Base-by-base conservation (phyloP, 108 stramenopile species). In the Stephanodiscus triporus region DNA sequence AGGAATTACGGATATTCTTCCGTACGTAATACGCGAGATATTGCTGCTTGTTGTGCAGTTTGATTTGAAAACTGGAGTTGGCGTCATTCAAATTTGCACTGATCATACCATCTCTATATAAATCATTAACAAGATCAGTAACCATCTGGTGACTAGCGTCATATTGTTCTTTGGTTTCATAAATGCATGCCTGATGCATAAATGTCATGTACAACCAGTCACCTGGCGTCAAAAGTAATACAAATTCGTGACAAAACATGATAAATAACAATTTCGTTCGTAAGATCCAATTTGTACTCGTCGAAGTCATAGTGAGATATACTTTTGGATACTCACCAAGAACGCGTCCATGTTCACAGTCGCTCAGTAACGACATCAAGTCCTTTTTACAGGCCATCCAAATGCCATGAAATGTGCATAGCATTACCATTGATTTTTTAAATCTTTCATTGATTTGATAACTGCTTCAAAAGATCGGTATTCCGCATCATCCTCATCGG, bases 401-500 rank as follows among this genome's bases (percentile, higher is more conserved):
- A 1, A 70, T 27, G 16, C 58, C 70, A 20, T 70, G 70, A 20
- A 70, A 70, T 6, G 13, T 19, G 19, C 70, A 70, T 14, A 70
- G 45, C 40, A 59, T 60, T 0, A 60, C 24, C 1, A 0, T 61
- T 24, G 16, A 32, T 2, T 32, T 36, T 0, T 2, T 6, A n/a
- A 48, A 70, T 7, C 17, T n/a, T 2, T 47, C 16, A 0, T 29
- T 58, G 9, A 17, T 30, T 23, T 26, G 17, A 61, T 2, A 37
- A 22, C 6, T 37, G 38, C 10, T 42, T 70, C 58, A 16, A 61
- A 49, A 6, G 70, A 30, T n/a, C 14, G 1, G 45, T 60, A 70
- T 32, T 70, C 70, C 0, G 45, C 32, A 0, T 8, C 2, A 48
- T 72, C 71, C 48, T 72, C 62, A 53, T 72, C 71, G 9, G 34